Conservation (phyloP, 768 basidiomycete genomes). For the Clitopilus passeckerianus region DNA sequence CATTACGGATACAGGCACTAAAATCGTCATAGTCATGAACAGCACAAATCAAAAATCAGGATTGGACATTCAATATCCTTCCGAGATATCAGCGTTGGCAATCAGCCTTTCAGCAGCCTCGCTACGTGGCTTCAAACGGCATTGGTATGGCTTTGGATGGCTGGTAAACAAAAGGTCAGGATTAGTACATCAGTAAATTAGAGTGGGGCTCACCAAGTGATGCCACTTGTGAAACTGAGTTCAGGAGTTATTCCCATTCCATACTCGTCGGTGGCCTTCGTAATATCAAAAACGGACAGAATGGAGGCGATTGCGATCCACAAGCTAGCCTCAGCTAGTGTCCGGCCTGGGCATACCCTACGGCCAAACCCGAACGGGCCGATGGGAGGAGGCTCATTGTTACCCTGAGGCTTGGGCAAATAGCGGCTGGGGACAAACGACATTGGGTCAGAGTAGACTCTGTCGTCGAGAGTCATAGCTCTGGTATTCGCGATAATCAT, state of each 20-base stretch:
- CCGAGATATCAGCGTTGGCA: neutral
- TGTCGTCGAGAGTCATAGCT: conserved; percentile 32
- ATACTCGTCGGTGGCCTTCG: conserved; percentile 23
- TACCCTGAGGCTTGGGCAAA: conserved; percentile 12
- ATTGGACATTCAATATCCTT: neutral
- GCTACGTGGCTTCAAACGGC: neutral
- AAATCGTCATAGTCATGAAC: neutral
- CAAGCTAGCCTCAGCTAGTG: conserved; percentile 36
- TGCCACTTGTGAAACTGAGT: neutral
- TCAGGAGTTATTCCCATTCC: conserved; percentile 23
- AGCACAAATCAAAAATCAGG: neutral
- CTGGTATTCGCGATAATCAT: conserved; percentile 13
- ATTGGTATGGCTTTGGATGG: conserved; percentile 1
- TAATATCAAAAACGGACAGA: conserved; percentile 24
- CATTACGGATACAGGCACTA: neutral
- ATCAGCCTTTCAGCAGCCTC: neutral
- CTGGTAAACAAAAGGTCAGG: neutral
- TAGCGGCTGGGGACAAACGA: conserved; percentile 39
- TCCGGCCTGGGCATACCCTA: conserved; percentile 33
- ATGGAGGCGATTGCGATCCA: conserved; percentile 17
- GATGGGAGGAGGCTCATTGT: conserved; percentile 3
- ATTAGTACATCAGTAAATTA: neutral
- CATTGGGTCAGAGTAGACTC: conserved; percentile 30
- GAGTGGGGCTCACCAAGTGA: neutral
- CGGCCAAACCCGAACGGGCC: conserved; percentile 18